Base-by-base conservation (phyloP, 345 rosid genomes). In the Hibiscus syriacus region DNA sequence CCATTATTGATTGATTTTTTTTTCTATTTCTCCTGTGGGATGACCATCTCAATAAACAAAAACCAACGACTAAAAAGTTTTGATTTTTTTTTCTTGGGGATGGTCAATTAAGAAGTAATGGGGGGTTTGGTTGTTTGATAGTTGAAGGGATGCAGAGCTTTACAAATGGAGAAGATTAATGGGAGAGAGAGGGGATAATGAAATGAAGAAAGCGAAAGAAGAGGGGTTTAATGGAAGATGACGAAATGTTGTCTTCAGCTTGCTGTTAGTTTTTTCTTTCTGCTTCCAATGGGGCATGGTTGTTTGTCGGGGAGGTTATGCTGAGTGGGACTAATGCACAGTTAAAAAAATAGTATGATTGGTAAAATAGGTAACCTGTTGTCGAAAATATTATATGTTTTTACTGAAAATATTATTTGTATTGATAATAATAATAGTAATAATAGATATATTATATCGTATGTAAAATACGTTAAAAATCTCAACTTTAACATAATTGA, bases 1-100 rank as follows among this genome's bases (percentile, higher is more conserved):
- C 98, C 92, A 88, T 89, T 78, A 73, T 78, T 43, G 4, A 5
- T 14, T n/a, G n/a, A n/a, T n/a, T n/a, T 77, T 38, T 38, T 19
- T 60, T n/a, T n/a, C n/a, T n/a, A n/a, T n/a, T 3, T 62, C 78
- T 67, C 81, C 83, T 5, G 79, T 30, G 61, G 27, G 14, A 63
- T 70, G 73, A 48, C 76, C 77, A 65, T 53, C 4, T 66, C 41
- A 20, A n/a, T n/a, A 12, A 14, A 20, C 8, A 48, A 14, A 20
- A 59, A 1, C 63, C 23, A 6, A 17, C 14, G 11, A 36, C 9
- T 13, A 13, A 13, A 19, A 60, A 36, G 17, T n/a, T n/a, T n/a
- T n/a, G 5, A 12, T 13, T 43, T 16, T 2, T 3, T 39, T 1
- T 3, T 3, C 7, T 52, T 17, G 17, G 2, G 4, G 26, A 22